Base-by-base conservation (phyloP, 140 eudicot genomes). In the Erigeron philadelphicus region DNA sequence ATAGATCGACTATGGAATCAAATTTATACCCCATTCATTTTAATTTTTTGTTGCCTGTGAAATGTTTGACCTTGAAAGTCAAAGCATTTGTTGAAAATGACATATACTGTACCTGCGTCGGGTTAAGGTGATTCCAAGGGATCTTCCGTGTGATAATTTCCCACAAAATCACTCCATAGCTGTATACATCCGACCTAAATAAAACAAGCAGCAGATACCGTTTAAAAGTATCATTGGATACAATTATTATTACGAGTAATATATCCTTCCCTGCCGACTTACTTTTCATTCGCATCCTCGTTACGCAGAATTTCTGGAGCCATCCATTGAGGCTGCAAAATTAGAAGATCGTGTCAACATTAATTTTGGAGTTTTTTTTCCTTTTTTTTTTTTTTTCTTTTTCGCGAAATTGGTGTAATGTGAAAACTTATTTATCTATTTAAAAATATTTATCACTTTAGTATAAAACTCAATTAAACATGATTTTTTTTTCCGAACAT, bases 261-360 rank as follows among this genome's bases (percentile, higher is more conserved):
- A 21, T 21, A 21, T n/a, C 1, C 5, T 19, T 4, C 43, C 12
- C 11, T 48, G 3, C 6, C 3, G 61, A 21, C 86, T 54, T 86
- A 92, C 98, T 88, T 88, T 80, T 92, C 95, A 76, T 88, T 86
- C 64, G 95, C 78, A 15, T 79, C 88, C 60, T 84, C 98, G 11
- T 84, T 86, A 35, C 93, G 90, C 61, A 92, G 83, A 76, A 81
- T 80, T 82, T 92, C 98, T 13, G 95, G 98, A 43, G 98, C 98
- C 98, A 88, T 92, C 96, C 96, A 92, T 79, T 92, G 96, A 62
- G 96, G 96, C 98, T 92, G 64, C 76, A 17, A 65, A 13, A 60
- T 71, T 3, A 31, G 38, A 31, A 31, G 38, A 31, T 31, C 38
- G 4, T 31, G 38, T 4, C 38, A 31, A 31, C 38, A 31, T 31